Evolutionary conservation across 2,329 filamentous ascomycete species (phyloP), one percentile per base, ranked within the genome.

Genomic region (Emergomyces orientalis): DNA sequence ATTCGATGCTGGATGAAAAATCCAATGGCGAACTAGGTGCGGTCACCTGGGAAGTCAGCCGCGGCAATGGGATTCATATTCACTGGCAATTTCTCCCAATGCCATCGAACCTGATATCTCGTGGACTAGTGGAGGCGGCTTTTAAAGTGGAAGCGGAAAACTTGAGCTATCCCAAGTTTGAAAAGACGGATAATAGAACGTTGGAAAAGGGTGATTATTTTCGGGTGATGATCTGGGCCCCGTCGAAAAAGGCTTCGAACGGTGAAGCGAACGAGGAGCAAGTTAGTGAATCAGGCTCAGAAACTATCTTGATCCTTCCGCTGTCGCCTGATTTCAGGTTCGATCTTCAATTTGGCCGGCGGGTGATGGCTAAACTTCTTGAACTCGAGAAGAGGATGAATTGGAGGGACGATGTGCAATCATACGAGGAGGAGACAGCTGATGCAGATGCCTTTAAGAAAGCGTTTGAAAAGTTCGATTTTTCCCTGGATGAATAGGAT

Each of bases 1-100:
- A 96, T 71, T 81, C 81, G 55, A 96, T 97, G 89, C 80, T 97
- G 14, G 71, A 70, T 19, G 65, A 70, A 14, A 75, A 73, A 58
- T 73, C 77, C 30, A 71, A 72, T 11, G 70, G 77, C 79, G n/a
- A 77, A 74, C 84, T 97, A 0, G 94, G 93, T 19, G 84, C 87
- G 2, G 88, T 97, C 1, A 94, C 91, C 0, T 99, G 91, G 86
- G 94, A 97, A 76, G 92, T 99, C 69, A 93, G 87, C 72, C 87
- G 91, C 59, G 81, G 81, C 4, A 84, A 84, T 60, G 91, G 94
- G 62, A 86, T 97, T 62, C 94, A 99, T 73, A 82, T 88, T 1
- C 93, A 97, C 71, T 97, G 92, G 94, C 95, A 99, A 75, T 88
- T 95, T 68, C 78, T 97, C 37, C 91, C 94, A 0, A 80, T 95